Conservation (phyloP, 2,329 filamentous ascomycete species). For the Periconia macrospinosa region DNA sequence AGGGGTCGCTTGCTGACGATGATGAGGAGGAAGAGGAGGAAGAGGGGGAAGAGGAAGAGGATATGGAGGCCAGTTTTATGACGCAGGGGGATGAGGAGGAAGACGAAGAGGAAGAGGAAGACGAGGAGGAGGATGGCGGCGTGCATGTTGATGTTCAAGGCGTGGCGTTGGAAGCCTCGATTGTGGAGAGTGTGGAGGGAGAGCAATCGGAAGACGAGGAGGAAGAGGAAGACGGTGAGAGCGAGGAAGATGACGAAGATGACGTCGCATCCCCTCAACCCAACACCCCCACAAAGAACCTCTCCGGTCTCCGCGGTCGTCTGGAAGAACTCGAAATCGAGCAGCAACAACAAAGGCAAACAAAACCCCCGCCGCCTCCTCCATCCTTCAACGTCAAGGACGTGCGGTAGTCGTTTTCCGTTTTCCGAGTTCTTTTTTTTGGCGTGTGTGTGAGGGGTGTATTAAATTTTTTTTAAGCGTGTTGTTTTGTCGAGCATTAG, state of each 20-base stretch:
- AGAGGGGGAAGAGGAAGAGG: slow-evolving; percentile 47
- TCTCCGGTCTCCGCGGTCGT: slow-evolving; percentile 13
- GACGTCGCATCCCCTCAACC: background rate
- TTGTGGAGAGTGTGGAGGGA: slow-evolving; percentile 27
- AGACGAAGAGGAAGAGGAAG: slow-evolving; percentile 46
- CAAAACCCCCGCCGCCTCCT: too few relatives aligned
- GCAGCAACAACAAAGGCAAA: slow-evolving; percentile 11
- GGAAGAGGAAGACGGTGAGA: slow-evolving; percentile 11
- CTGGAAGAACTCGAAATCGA: slow-evolving; percentile 16
- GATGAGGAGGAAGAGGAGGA: slow-evolving; percentile 57
- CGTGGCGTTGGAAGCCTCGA: slow-evolving; percentile 2
- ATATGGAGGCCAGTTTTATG: slow-evolving; percentile 60
- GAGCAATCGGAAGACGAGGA: slow-evolving; percentile 27
- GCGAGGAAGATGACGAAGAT: background rate
- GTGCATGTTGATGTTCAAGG: slow-evolving; percentile 46
- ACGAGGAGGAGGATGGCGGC: slow-evolving; percentile 49
- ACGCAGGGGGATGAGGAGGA: slow-evolving; percentile 56
- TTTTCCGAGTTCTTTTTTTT: too few relatives aligned
- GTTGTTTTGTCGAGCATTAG: too few relatives aligned
- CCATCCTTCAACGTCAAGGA: too few relatives aligned
- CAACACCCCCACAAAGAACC: slow-evolving; percentile 6
- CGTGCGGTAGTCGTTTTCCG: too few relatives aligned
- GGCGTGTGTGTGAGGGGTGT: too few relatives aligned
- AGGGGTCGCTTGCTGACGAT: slow-evolving; percentile 48
- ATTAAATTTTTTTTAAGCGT: too few relatives aligned